Evolutionary conservation across 2,329 filamentous ascomycete genomes (phyloP), one percentile per base, ranked within the genome.

Genomic region (Phaeosphaeriaceae sp.): DNA sequence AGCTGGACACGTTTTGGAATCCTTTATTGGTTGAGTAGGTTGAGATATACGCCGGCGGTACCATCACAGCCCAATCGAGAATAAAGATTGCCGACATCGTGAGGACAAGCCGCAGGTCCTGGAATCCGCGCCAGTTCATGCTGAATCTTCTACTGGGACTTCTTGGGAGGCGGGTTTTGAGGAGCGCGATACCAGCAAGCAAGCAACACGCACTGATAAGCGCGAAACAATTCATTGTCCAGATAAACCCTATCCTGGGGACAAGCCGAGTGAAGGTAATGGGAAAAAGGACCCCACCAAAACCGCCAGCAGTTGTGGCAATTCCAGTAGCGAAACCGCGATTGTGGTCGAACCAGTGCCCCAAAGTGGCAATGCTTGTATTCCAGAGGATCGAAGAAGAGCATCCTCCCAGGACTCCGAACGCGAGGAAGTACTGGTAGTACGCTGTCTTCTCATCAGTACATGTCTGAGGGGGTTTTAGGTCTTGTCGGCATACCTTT

Each of bases 11-110:
- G n/a, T 22, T 15, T 4, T 55, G 9, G 20, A 51, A 24, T 10
- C 21, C 20, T 20, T 15, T 40, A 19, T 47, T 58, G 10, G 57
- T 56, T 6, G 72, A 71, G 60, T 72, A 75, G 1, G 68, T 67
- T 19, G 66, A 60, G 17, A 74, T 50, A 57, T 70, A 76, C 54
- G 71, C 74, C 40, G 72, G 56, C 0, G 73, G 74, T 0, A 60
- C 55, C 54, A 71, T 70, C 27, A 73, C 47, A 10, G 51, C 56
- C 50, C 50, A 58, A 1, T 77, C 78, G 50, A 76, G 68, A 62
- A 79, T 78, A 13, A 79, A 80, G 7, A 75, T 33, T 3, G 76
- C 76, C 3, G 66, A 58, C n/a, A 73, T 60, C 7, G 50, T 57
- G 15, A 53, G 49, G 7, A 52, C 46, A 19, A 57, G 54, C 2